These are phyloP conservation scores for Diutina pseudorugosa DNA, from an alignment of 1,139 yeast genomes.

Conservation along the genomic window DNA sequence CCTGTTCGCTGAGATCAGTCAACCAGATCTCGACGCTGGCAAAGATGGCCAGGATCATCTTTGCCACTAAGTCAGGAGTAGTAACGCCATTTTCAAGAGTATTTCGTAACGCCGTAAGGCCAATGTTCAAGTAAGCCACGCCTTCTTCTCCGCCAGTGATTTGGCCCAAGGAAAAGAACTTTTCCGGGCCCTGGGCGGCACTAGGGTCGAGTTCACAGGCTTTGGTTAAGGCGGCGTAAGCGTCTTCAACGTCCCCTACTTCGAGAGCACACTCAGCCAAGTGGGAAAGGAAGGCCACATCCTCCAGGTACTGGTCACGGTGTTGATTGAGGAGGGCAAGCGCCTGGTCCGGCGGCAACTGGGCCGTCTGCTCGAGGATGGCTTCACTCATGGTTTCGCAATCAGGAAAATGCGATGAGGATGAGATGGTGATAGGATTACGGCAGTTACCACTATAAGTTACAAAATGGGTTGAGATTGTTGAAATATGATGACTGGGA, in stretches of 20 bases:
- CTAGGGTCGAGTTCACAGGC: constrained; percentile 62
- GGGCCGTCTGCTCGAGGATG: background rate
- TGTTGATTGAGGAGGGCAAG: constrained; percentile 22
- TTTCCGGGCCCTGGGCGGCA: constrained; percentile 57
- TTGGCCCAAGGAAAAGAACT: constrained; percentile 85
- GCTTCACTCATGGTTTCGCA: background rate
- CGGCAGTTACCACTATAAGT: too few relatives aligned
- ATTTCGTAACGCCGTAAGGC: constrained; percentile 39
- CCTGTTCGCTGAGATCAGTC: constrained; percentile 97
- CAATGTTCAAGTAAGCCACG: constrained; percentile 48
- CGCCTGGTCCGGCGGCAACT: constrained; percentile 18
- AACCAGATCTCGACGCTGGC: constrained; percentile 95
- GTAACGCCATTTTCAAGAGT: constrained; percentile 21
- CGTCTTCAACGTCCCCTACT: constrained; percentile 64
- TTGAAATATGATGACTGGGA: too few relatives aligned
- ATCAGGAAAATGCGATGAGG: background rate
- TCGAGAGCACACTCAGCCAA: constrained; percentile 75
- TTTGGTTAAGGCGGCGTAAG: constrained; percentile 49
- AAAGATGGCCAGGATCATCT: constrained; percentile 63
- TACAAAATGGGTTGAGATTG: too few relatives aligned
- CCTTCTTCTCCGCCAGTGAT: constrained; percentile 79
- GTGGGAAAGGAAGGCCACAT: constrained; percentile 23
- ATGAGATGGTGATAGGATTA: background rate
- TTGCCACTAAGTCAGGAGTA: constrained; percentile 17
- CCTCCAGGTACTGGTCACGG: constrained; percentile 15